Percentiles rank a stretch among this genome's conserved stretches.
phyloP scores from a whole-genome alignment of 208 protist genomes.

The Crithidia bombi region DNA sequence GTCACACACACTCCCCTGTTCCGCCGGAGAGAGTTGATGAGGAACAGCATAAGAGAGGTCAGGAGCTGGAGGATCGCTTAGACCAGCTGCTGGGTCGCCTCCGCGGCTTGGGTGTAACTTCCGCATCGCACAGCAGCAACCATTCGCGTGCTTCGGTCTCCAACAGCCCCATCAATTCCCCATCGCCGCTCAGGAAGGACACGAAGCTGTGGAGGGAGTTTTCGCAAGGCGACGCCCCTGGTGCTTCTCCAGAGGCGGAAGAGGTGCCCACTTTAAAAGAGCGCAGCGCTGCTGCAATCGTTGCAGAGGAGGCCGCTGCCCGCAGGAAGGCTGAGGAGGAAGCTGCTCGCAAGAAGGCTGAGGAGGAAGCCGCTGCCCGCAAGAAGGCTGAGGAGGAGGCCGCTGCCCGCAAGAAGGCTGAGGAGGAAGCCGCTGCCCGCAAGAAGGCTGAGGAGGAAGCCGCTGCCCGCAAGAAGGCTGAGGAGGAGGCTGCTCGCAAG shows the following conservation, averaged over 20 bases:
- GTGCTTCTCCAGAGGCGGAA: not conserved
- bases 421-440: conserved; percentile 14
- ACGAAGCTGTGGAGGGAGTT: not conserved
- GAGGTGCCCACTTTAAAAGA: not conserved
- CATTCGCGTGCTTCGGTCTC: not conserved
- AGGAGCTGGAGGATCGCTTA: conserved; percentile 11
- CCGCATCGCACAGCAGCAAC: not conserved
- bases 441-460: conserved; percentile 6
- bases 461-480: conserved; percentile 4
- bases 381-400: conserved; percentile 15
- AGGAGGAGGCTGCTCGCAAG: conserved; percentile 20
- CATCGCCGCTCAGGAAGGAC: not conserved
- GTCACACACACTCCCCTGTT: not conserved
- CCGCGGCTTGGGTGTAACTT: not conserved
- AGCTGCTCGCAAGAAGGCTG: not conserved
- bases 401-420: conserved; percentile 6
- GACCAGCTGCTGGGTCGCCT: not conserved
- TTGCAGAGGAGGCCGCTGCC: not conserved
- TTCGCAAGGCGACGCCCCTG: not conserved
- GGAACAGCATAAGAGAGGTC: not conserved
- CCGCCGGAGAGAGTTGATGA: not conserved
- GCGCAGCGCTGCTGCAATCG: not conserved
- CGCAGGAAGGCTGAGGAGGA: conserved; percentile 2
- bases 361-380: conserved; percentile 2
- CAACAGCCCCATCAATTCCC: not conserved